Base-by-base conservation (phyloP, 2,329 filamentous ascomycete species). In the Colletotrichum viniferum region DNA sequence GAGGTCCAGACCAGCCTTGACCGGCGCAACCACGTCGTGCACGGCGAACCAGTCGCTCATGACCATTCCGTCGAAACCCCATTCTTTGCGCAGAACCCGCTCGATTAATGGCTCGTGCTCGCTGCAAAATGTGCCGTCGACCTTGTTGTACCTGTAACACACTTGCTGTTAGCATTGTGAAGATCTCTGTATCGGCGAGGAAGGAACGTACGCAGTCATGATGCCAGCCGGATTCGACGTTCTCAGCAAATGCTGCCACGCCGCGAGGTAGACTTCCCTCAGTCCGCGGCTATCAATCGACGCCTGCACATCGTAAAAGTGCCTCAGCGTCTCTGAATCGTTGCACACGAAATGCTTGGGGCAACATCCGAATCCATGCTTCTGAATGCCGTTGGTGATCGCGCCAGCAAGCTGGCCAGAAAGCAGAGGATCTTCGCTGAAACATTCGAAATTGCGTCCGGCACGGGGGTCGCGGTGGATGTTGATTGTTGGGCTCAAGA, bases 401-500 rank as follows among this genome's bases (percentile, higher is more conserved):
- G 83, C 80, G 21, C 83, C 84, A 18, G 86, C 85, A 48, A 86
- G 79, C 34, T 84, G 79, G 16, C 86, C 86, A 36, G 85, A 82
- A 3, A 87, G 79, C 18, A 87, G 79, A n/a, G 86, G 86, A 73
- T 88, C 86, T 74, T 87, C 84, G 30, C 82, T 84, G 61, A 86
- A 81, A 66, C 83, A 85, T 77, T 88, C 86, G 71, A 87, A 87
- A 36, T 85, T 85, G 66, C 86, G 79, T n/a, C 86, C 86, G 6
- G 82, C 86, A 7, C 86, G 81, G 0, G 86, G 86, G 7, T 83
- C 84, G 10, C 86, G 81, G 58, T 87, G 86, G 60, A 87, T 86
- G 78, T 84, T 87, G 74, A 88, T 85, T 0, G 86, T 88, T 5
- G 94, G 94, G 8, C 93, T 94, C 16, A 95, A 87, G 77, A 93